Percentiles rank a stretch among this genome's conserved stretches.
These are phyloP conservation scores for Kodamaea sagamina DNA, from an alignment of 805 yeast genomes.

Conservation along the genomic window DNA sequence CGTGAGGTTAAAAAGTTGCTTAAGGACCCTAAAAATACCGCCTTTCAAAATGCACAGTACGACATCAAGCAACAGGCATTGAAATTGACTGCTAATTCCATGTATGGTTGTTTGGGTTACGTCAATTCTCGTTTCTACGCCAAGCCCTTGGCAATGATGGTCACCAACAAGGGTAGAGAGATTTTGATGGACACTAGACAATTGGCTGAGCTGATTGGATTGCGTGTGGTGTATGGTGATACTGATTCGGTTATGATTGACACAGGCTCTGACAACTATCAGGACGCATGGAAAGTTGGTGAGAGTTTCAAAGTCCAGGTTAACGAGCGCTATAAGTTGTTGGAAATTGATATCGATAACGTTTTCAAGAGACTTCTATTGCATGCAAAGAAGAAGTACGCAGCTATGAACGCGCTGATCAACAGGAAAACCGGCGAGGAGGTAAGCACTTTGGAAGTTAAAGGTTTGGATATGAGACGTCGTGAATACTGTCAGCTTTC, in stretches of 20 bases:
- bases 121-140: slow-evolving; percentile 92
- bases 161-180: slow-evolving; percentile 94
- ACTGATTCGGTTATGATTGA: slow-evolving; percentile 99
- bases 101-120: slow-evolving; percentile 98
- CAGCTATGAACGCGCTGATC: slow-evolving; percentile 72
- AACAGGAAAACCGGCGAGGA: slow-evolving; percentile 56
- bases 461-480: slow-evolving; percentile 95
- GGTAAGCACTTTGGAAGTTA: slow-evolving; percentile 69
- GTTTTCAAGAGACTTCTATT: slow-evolving; percentile 81
- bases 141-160: slow-evolving; percentile 91
- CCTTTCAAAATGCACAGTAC: slow-evolving; percentile 73
- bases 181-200: slow-evolving; percentile 90
- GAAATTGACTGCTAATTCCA: slow-evolving; percentile 97
- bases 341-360: slow-evolving; percentile 95
- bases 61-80: slow-evolving; percentile 96
- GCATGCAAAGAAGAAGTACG: slow-evolving; percentile 97
- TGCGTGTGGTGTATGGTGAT: slow-evolving; percentile 94
- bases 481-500: slow-evolving; percentile 95
- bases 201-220: slow-evolving; percentile 79
- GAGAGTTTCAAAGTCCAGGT: slow-evolving; percentile 80
- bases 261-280: slow-evolving; percentile 68
- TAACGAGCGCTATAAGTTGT: slow-evolving; percentile 80
- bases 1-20: slow-evolving; percentile 85
- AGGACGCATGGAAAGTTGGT: slow-evolving; percentile 81
- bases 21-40: slow-evolving; percentile 68